A percentile compares a stretch with the other conserved stretches of the same genome.
These are phyloP conservation scores for Murraya paniculata DNA, from an alignment of 345 rosid genomes.

Conservation along the genomic window DNA sequence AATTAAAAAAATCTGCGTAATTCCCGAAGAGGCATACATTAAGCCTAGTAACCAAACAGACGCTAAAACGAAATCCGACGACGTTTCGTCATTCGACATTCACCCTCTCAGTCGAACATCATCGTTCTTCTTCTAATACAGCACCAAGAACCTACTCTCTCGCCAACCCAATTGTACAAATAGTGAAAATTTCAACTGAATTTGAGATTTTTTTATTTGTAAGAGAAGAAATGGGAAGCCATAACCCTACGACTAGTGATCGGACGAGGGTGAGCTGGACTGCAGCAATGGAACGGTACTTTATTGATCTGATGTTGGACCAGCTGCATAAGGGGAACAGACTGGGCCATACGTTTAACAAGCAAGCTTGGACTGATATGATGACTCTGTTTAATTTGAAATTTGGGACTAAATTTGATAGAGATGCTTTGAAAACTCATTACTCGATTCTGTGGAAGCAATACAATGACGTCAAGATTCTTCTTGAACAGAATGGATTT, in stretches of 20 bases:
- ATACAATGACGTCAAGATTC: constrained; percentile 45
- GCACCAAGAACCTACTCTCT: too few relatives aligned
- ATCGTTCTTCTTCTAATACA: not conserved
- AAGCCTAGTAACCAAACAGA: not conserved
- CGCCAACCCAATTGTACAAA: too few relatives aligned
- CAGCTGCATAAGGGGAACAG: constrained; percentile 39
- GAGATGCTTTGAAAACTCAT: constrained; percentile 35
- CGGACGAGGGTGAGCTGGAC: constrained; percentile 28
- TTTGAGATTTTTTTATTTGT: not conserved
- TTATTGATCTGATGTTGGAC: constrained; percentile 40
- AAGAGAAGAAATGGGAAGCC: constrained; percentile 27
- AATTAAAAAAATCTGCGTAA: too few relatives aligned
- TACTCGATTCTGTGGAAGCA: constrained; percentile 39
- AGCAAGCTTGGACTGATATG: constrained; percentile 45
- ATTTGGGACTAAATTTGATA: constrained; percentile 31
- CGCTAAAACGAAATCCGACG: not conserved
- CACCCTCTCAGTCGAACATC: too few relatives aligned
- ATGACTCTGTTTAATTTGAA: constrained; percentile 28
- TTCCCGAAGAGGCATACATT: not conserved
- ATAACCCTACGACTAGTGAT: constrained; percentile 20
- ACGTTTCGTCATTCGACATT: not conserved
- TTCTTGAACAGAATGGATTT: constrained; percentile 43
- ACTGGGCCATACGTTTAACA: constrained; percentile 42
- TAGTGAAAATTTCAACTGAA: too few relatives aligned
- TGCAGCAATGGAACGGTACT: constrained; percentile 26